phyloP scores from a whole-genome alignment of 371 early-diverging fungal genomes.

The Mortierella sp. region DNA sequence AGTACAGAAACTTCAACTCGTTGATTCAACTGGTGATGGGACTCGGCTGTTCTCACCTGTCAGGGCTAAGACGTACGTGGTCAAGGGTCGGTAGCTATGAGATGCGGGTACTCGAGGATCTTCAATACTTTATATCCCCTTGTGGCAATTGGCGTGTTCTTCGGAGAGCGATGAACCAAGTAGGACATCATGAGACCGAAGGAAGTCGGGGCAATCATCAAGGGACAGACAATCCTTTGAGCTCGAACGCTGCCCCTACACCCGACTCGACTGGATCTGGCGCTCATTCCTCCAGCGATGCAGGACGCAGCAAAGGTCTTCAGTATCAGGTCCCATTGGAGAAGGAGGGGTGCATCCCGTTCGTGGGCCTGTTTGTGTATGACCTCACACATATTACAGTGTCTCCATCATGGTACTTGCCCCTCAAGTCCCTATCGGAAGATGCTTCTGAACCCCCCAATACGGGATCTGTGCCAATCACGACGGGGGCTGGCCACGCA shows the following conservation, averaged over 20 bases:
- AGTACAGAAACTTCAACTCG: conserved; percentile 68
- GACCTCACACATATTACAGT: conserved; percentile 48
- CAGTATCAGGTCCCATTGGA: conserved; percentile 14
- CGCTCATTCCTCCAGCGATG: neutral
- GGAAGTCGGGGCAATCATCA: conserved; percentile 4
- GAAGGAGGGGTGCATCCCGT: conserved; percentile 46
- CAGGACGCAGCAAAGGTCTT: conserved; percentile 22
- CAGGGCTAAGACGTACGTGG: conserved; percentile 65
- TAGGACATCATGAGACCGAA: conserved; percentile 23
- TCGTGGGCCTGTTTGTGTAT: conserved; percentile 44
- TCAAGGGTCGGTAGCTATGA: conserved; percentile 60
- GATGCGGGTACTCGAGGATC: conserved; percentile 59
- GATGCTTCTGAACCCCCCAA: neutral
- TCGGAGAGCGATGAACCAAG: conserved; percentile 64
- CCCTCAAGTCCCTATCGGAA: neutral
- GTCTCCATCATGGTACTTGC: conserved; percentile 36
- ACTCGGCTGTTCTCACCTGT: conserved; percentile 62
- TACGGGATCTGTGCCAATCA: neutral
- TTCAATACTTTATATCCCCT: conserved; percentile 67
- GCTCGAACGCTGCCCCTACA: neutral
- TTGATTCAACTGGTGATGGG: conserved; percentile 69
- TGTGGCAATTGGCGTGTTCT: conserved; percentile 69
- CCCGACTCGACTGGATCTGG: neutral
- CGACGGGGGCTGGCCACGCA: conserved; percentile 1
- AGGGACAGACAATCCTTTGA: neutral